A percentile compares a stretch with the other conserved stretches of the same genome.
Conservation (phyloP, 1,284 basidiomycete genomes). For the Boletus sp. region DNA sequence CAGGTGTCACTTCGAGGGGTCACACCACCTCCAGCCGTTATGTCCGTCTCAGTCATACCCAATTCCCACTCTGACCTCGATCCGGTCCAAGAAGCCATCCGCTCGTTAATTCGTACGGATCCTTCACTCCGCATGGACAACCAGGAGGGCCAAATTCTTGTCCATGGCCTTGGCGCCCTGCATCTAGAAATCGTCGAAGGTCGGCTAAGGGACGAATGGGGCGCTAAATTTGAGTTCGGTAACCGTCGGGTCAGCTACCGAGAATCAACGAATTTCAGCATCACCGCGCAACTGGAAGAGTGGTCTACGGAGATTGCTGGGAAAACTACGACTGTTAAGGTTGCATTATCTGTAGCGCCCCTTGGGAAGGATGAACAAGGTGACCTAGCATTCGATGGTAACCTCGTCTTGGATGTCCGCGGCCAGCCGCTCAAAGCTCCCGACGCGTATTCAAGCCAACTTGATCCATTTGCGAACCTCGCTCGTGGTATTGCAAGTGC, state of each 20-base stretch:
- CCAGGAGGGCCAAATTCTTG: conserved; percentile 78
- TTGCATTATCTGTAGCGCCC: conserved; percentile 52
- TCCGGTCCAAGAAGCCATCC: conserved; percentile 72
- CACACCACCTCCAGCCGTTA: conserved; percentile 68
- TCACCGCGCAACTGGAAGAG: conserved; percentile 32
- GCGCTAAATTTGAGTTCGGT: conserved; percentile 74
- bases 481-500: conserved; percentile 65
- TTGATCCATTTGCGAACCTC: conserved; percentile 46
- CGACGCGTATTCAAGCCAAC: conserved; percentile 43
- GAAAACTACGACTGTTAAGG: conserved; percentile 42
- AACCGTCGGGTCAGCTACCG: conserved; percentile 76
- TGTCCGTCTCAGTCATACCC: conserved; percentile 77
- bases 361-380: conserved; percentile 54
- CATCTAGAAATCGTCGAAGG: conserved; percentile 86
- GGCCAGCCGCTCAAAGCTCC: conserved; percentile 53
- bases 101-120: conserved; percentile 77
- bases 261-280: conserved; percentile 54
- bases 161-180: conserved; percentile 81
- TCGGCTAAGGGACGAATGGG: conserved; percentile 76
- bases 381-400: conserved; percentile 70
- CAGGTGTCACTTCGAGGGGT: conserved; percentile 59
- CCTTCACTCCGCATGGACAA: conserved; percentile 76
- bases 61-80: conserved; percentile 76
- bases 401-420: conserved; percentile 54
- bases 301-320: conserved; percentile 66